These are phyloP conservation scores for Claviceps monticola DNA, from an alignment of 2,329 filamentous ascomycete species.

Conservation along the genomic window DNA sequence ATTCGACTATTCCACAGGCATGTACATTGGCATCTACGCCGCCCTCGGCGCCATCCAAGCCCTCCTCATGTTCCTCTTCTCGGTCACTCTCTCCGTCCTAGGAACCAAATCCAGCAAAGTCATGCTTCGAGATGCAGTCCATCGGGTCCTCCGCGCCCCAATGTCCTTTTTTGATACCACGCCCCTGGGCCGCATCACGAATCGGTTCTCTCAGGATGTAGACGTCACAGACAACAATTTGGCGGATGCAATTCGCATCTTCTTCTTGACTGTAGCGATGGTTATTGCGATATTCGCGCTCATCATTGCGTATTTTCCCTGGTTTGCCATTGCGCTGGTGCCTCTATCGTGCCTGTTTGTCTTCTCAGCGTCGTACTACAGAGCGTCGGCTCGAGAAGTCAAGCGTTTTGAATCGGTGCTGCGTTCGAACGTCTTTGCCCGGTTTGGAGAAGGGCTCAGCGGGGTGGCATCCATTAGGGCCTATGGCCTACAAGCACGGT, in stretches of 20 bases:
- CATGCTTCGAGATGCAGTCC: constrained; percentile 71
- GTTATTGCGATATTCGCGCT: constrained; percentile 74
- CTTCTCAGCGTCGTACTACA: constrained; percentile 75
- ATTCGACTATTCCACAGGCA: constrained; percentile 50
- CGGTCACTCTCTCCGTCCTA: constrained; percentile 60
- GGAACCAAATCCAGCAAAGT: constrained; percentile 71
- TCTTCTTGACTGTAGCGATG: constrained; percentile 71
- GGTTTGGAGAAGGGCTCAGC: constrained; percentile 77
- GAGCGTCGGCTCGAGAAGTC: constrained; percentile 80
- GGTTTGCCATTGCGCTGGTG: constrained; percentile 53
- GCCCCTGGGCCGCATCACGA: constrained; percentile 85
- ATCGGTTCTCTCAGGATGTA: constrained; percentile 89
- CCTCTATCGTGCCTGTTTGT: constrained; percentile 64
- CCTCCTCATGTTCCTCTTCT: constrained; percentile 66
- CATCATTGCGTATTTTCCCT: constrained; percentile 92
- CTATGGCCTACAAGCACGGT: constrained; percentile 68
- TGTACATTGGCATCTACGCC: constrained; percentile 61
- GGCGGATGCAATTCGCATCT: constrained; percentile 84
- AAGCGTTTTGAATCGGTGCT: constrained; percentile 89
- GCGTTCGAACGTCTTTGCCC: constrained; percentile 76
- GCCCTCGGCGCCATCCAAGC: constrained; percentile 59
- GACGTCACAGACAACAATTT: constrained; percentile 94
- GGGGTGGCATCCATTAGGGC: constrained; percentile 78
- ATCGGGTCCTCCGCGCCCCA: constrained; percentile 56
- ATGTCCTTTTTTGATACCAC: constrained; percentile 97